Base-by-base conservation (phyloP, 495 filamentous ascomycete species). In the Bombardia bombarda region DNA sequence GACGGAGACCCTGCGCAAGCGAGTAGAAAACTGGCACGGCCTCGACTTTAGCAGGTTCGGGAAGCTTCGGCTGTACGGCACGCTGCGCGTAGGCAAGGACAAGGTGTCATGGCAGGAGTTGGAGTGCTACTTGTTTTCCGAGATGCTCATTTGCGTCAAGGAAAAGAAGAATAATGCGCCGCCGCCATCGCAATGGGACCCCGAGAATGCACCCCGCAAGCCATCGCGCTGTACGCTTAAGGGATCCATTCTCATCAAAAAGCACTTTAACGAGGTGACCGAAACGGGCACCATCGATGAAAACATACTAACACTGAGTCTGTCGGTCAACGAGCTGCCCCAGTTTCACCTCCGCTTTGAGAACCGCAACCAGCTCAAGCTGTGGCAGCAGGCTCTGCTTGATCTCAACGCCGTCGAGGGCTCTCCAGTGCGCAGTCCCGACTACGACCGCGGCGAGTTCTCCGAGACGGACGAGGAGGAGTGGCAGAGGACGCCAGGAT, bases 141-240 rank as follows among this genome's bases (percentile, higher is more conserved):
- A 97, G 64, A 99, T 99, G 92, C 88, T 99, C 40, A 99, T 99
- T 50, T 99, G 92, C 60, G 88, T 97, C 46, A 99, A 96, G 65
- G 92, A 97, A 57, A 96, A 95, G 75, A 93, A 89, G 62, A 62
- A 72, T 20, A 49, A 68, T 3, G 71, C 75, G 6, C 61, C 38
- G 25, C 31, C 43, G 28, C 21, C 28, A n/a, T 63, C 68, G 44
- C 73, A 82, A 50, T 84, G 79, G 79, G 77, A 79, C 22, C 76
- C 79, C 28, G 75, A 77, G 20, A 68, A 67, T 19, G 68, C 74
- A 23, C 77, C 80, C 13, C 71, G 72, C 4, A 92, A 84, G 60
- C 61, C 74, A 6, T 80, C 75, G 3, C 79, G 87, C 41, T 95
- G 82, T 66, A 95, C 89, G 6, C 68, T 99, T 25, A 99, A 99